Percentiles rank a stretch among this genome's conserved stretches.
Evolutionary conservation across 306 rosid species (phyloP).

Genomic region (Quercus cerris): DNA sequence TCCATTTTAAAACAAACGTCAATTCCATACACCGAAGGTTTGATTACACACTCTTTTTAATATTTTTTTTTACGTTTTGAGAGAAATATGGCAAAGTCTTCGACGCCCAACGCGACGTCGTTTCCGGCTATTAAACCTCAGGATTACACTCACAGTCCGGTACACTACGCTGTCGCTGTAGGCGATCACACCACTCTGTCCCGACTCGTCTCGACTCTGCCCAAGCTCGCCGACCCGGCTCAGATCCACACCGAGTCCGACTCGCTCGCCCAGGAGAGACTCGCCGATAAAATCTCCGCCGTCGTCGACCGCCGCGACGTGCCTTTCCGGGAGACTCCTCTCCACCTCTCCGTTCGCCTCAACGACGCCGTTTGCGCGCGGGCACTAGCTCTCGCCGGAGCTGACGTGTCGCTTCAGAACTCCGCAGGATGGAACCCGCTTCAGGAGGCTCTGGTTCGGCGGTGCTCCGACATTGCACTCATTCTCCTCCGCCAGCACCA

Average conservation of each 20-base stretch:
- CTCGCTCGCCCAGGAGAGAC: constrained; percentile 73
- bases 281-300: constrained; percentile 65
- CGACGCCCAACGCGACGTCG: constrained; percentile 38
- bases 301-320: constrained; percentile 90
- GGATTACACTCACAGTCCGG: constrained; percentile 68
- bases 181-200: constrained; percentile 59
- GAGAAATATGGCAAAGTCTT: constrained; percentile 52
- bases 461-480: constrained; percentile 67
- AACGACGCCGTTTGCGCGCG: constrained; percentile 55
- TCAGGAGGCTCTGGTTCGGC: constrained; percentile 86
- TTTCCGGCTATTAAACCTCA: constrained; percentile 48
- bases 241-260: constrained; percentile 67
- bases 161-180: constrained; percentile 72
- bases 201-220: constrained; percentile 55
- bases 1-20: neutral
- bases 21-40: no score
- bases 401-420: constrained; percentile 81
- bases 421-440: constrained; percentile 83
- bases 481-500: constrained; percentile 69
- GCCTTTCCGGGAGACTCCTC: constrained; percentile 75
- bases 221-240: constrained; percentile 67
- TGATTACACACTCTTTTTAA: no score
- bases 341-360: constrained; percentile 80
- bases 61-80: no score
- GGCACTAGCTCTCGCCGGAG: constrained; percentile 65